Evolutionary conservation across 2,329 filamentous ascomycete genomes (phyloP), one percentile per base, ranked within the genome.

Genomic region (Aspergillus quadricinctus): DNA sequence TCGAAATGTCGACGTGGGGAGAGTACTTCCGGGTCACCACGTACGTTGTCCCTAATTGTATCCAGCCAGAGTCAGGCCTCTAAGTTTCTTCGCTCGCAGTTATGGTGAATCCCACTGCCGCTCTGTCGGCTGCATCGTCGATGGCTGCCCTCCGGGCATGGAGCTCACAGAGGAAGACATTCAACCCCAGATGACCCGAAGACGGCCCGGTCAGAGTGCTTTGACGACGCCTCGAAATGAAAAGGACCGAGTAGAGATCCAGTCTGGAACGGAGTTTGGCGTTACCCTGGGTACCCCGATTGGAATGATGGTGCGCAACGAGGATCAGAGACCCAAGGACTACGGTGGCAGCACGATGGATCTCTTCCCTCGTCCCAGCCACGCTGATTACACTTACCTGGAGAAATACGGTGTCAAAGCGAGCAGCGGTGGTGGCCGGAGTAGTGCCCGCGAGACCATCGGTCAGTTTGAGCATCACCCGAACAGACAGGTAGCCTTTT

Each of bases 341-440:
- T 97, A 97, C 76, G 89, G 89, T 55, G 84, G 86, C 76, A 84
- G 85, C 71, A 96, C 92, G 29, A 97, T 97, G 85, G 90, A 97
- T 75, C 78, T 86, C 60, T 97, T 88, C 81, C 94, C 94, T 4
- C 84, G 94, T 52, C 94, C 93, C 37, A 91, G 87, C 72, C 94
- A 97, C 77, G 93, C 94, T 58, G 93, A 97, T 77, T 97, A 89
- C 85, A 97, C 94, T 58, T 97, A 97, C 78, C 82, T 96, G 59
- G 90, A 96, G 75, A 97, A 97, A 79, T 99, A 99, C 74, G 93
- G 93, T 56, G 87, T 95, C 65, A 95, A 95, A 80, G 92, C 94
- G 40, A 90, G 86, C 72, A 92, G 87, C 59, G 93, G 94, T 57
- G 93, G 94, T 65, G 93, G 94, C 53, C 84, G 94, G 60, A 92